These are phyloP conservation scores for Ophiostoma perfectum DNA, from an alignment of 2,329 filamentous ascomycete species.

Conservation along the genomic window DNA sequence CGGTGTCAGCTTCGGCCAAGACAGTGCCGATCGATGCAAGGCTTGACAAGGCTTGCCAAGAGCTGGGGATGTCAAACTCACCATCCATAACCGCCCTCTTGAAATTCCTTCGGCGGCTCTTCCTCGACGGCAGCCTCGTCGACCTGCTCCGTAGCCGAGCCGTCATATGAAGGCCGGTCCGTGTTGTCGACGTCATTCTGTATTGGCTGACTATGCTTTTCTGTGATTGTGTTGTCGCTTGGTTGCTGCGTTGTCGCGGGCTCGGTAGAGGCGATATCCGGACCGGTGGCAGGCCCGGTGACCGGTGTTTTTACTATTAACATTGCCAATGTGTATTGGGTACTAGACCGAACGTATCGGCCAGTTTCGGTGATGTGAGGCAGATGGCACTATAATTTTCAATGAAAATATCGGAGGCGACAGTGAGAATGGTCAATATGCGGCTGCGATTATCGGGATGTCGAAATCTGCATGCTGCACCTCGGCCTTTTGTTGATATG, in stretches of 20 bases:
- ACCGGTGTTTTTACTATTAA: neutral
- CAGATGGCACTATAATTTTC: no score
- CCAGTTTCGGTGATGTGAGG: no score
- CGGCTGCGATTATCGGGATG: neutral
- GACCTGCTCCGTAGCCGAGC: slow-evolving; percentile 14
- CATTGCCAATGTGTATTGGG: neutral
- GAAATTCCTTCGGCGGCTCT: slow-evolving; percentile 34
- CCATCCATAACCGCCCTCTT: slow-evolving; percentile 57
- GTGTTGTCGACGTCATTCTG: neutral
- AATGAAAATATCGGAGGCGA: neutral
- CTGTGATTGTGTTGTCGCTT: neutral
- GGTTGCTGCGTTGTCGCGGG: neutral
- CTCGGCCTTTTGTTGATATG: neutral
- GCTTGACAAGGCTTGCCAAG: slow-evolving; percentile 8
- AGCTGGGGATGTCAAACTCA: neutral
- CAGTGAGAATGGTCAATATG: neutral
- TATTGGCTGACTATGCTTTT: no score
- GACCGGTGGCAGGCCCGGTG: neutral
- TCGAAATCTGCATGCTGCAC: neutral
- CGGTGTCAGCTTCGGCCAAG: neutral
- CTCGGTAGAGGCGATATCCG: neutral
- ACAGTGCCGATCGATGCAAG: neutral
- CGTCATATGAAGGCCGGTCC: neutral
- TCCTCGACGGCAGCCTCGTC: neutral
- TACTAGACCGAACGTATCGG: no score